Evolutionary conservation across 352 stramenopile genomes (phyloP).

Genomic region (Globisporangium canariense): DNA sequence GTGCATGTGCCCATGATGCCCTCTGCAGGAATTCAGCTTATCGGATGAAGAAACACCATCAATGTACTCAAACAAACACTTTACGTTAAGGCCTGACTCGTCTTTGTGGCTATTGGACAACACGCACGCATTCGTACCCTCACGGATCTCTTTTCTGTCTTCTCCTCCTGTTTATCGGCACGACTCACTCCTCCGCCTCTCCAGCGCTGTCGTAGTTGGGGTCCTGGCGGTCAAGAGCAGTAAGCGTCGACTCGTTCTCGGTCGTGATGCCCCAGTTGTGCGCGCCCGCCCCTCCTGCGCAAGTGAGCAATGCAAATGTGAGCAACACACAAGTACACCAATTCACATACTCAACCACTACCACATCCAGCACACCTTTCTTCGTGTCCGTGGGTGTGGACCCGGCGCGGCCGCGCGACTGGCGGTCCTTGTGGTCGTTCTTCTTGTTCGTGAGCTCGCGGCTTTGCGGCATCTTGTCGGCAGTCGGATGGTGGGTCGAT

Average conservation of each 20-base stretch:
- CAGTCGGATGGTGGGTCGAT: slow-evolving; percentile 6
- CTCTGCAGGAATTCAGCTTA: too few species aligned
- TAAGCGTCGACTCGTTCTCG: slow-evolving; percentile 33
- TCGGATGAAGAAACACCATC: too few species aligned
- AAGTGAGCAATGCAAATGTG: neutral
- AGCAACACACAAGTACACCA: slow-evolving; percentile 5
- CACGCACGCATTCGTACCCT: too few species aligned
- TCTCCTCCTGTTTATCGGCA: neutral
- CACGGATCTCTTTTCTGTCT: neutral
- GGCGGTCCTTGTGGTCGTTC: slow-evolving; percentile 82
- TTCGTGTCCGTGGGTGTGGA: slow-evolving; percentile 15
- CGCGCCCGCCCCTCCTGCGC: slow-evolving; percentile 63
- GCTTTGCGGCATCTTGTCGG: slow-evolving; percentile 67
- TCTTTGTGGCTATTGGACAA: too few species aligned
- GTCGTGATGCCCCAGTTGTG: slow-evolving; percentile 78
- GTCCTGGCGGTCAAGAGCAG: slow-evolving; percentile 61
- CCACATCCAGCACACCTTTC: slow-evolving; percentile 5
- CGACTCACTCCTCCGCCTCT: slow-evolving; percentile 26
- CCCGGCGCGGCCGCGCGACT: slow-evolving; percentile 50
- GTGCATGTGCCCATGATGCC: too few species aligned
- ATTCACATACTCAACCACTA: neutral
- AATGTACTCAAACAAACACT: too few species aligned
- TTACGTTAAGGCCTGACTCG: too few species aligned
- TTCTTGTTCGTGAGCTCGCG: slow-evolving; percentile 83
- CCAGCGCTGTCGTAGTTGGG: slow-evolving; percentile 77